Conservation (phyloP, 163 green algal genomes). For the Chloroidium sp. region DNA sequence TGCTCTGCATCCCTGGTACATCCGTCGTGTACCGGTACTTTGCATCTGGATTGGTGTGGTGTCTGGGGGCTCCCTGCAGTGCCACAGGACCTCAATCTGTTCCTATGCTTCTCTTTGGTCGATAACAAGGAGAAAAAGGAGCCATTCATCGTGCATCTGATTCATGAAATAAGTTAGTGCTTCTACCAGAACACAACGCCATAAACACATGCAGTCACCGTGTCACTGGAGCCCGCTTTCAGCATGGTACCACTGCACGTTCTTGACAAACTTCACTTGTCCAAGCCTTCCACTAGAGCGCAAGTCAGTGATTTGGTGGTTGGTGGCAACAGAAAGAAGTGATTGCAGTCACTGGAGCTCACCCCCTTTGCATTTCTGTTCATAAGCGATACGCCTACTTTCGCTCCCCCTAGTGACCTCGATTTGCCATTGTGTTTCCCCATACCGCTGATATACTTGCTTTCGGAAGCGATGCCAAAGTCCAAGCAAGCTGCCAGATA, state of each 20-base stretch:
- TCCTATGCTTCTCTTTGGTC: no score
- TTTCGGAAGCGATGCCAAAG: no score
- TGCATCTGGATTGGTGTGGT: background rate
- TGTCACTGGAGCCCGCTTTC: background rate
- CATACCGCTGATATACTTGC: conserved; percentile 35
- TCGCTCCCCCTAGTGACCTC: conserved; percentile 30
- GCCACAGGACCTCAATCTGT: no score
- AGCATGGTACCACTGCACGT: background rate
- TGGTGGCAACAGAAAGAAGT: background rate
- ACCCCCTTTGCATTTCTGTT: conserved; percentile 28
- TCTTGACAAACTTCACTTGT: no score
- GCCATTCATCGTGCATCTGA: no score
- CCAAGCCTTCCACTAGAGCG: no score
- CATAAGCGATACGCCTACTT: conserved; percentile 55
- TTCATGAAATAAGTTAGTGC: no score
- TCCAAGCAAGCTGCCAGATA: no score
- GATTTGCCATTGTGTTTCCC: conserved; percentile 86
- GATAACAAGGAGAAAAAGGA: no score
- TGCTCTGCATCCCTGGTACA: conserved; percentile 55
- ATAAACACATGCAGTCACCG: no score
- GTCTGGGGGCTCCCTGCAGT: no score
- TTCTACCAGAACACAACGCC: no score
- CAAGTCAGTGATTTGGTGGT: background rate
- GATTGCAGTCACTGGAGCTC: background rate
- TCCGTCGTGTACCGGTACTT: conserved; percentile 55